Base-by-base conservation (phyloP, 768 basidiomycete genomes). In the Russula dissimulans region DNA sequence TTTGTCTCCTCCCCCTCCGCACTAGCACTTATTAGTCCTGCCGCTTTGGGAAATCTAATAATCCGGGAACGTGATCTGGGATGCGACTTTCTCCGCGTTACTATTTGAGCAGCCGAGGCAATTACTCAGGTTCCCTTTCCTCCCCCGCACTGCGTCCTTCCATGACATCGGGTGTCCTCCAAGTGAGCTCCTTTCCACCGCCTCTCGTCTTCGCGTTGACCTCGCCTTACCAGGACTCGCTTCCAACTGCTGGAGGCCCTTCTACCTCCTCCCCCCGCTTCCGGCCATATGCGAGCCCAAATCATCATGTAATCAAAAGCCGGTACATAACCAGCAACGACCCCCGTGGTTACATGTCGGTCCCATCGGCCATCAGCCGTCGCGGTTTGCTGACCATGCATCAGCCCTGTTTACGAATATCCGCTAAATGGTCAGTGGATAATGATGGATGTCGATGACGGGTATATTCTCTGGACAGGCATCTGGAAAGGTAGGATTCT, bases 381-480 rank as follows among this genome's bases (percentile, higher is more conserved):
- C 22, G 17, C 42, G 22, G 22, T 4, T 39, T 50, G 64, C 64
- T 66, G 64, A 54, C 49, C 14, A 29, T 47, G 29, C 34, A 51
- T 45, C 66, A 78, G 91, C 56, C 89, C 90, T 12, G 91, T 94
- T 11, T 93, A 89, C 68, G 91, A 94, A 70, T 94, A 92, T 67
- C 89, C 89, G 1, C 77, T 94, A 57, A 90, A 91, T 63, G 87
- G 86, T 22, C 90, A 93, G 68, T 91, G 90, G 88, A 89, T 94
- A 68, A 93, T 94, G 91, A 91, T 93, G 82, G 91, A 94, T 75
- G 87, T 90, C 69, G 91, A 94, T 70, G 91, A 92, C 70, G 91
- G 91, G 3, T 93, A 91, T 70, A 86, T 94, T 59, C 77, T 92
- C 17, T 94, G 91, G 91, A 94, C 92, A 1, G 89, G 90, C 10